Conservation (phyloP, 2,329 filamentous ascomycete genomes). For the Fusarium redolens region DNA sequence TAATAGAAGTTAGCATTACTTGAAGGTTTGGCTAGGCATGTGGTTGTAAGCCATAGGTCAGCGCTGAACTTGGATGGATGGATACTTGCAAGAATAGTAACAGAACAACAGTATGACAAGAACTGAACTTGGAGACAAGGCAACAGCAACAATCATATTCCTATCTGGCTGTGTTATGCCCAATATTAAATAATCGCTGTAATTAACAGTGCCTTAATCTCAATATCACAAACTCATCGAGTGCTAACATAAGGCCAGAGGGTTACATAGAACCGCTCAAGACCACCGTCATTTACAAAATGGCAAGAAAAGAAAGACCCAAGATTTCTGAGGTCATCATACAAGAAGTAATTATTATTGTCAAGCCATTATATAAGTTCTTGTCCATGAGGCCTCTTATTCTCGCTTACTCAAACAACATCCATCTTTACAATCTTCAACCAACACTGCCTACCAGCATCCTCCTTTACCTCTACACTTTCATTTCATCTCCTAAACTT, state of each 20-base stretch:
- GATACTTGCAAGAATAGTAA: neutral
- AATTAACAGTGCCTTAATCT: too few relatives aligned
- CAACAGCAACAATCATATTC: neutral
- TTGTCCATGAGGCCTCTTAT: neutral
- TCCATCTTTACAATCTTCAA: neutral
- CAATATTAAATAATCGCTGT: too few relatives aligned
- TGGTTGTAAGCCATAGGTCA: neutral
- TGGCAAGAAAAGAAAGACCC: too few relatives aligned
- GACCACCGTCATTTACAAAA: too few relatives aligned
- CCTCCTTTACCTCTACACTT: too few relatives aligned
- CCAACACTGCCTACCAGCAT: neutral
- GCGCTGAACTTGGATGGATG: neutral
- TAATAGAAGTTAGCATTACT: neutral
- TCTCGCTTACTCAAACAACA: neutral
- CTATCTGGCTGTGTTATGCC: too few relatives aligned
- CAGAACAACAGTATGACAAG: neutral
- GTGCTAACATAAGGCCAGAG: neutral
- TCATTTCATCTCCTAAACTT: too few relatives aligned
- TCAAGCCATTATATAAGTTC: too few relatives aligned
- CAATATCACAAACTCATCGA: too few relatives aligned
- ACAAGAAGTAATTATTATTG: too few relatives aligned
- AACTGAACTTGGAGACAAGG: neutral
- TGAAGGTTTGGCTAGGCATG: fast-evolving
- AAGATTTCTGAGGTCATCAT: too few relatives aligned
- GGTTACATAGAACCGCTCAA: neutral